Percentiles rank a stretch among this genome's conserved stretches.
These are phyloP conservation scores for Colletotrichum destructivum DNA, from an alignment of 2,329 filamentous ascomycete species.

Conservation along the genomic window DNA sequence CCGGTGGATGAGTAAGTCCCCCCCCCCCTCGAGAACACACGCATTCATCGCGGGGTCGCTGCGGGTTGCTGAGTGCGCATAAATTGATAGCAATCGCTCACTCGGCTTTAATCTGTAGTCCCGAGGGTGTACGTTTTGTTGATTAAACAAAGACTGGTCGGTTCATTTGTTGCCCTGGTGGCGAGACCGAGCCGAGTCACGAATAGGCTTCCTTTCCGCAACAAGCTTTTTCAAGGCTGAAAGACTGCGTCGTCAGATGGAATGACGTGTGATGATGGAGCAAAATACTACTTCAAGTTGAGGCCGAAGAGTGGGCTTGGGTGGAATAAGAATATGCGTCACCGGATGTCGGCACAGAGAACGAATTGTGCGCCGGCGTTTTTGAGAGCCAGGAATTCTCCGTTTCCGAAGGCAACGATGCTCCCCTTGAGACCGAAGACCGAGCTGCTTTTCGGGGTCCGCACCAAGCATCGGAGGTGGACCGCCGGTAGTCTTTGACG, in stretches of 20 bases:
- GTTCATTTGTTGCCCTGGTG: not conserved
- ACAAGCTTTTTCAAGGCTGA: slow-evolving; percentile 23
- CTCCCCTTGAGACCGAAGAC: too few relatives aligned
- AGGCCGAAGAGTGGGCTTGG: not conserved
- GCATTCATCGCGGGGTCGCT: not conserved
- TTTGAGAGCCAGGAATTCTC: not conserved
- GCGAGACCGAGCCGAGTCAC: not conserved
- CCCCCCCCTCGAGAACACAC: not conserved
- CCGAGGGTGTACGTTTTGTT: not conserved
- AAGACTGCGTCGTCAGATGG: not conserved
- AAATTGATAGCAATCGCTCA: not conserved
- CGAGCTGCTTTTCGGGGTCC: too few relatives aligned
- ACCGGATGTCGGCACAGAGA: not conserved
- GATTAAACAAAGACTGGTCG: not conserved
- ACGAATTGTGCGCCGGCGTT: not conserved
- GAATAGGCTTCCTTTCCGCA: not conserved
- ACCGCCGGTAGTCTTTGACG: not conserved
- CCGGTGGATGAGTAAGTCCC: slow-evolving; percentile 22
- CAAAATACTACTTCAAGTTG: not conserved
- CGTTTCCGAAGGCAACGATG: not conserved
- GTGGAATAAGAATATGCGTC: not conserved
- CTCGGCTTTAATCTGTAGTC: not conserved
- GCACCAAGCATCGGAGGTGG: not conserved
- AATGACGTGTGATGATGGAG: not conserved
- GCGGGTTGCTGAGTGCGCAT: slow-evolving; percentile 18